Evolutionary conservation across 2,329 filamentous ascomycete species (phyloP).

Genomic region (Aspergillus fumigatus): DNA sequence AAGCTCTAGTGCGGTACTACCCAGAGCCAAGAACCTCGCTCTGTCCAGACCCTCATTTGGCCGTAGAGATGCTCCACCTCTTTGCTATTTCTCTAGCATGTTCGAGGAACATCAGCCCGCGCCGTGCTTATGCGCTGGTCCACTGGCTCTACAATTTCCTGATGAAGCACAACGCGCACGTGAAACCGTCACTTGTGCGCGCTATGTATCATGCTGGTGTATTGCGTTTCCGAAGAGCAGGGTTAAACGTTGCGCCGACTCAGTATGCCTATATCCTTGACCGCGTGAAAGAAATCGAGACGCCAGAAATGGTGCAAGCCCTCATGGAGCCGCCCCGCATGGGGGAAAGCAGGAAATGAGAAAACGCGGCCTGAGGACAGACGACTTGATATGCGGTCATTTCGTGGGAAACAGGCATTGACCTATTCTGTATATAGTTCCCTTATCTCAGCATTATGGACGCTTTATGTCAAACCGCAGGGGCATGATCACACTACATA

Average conservation of each 20-base stretch:
- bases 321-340: slow-evolving; percentile 19
- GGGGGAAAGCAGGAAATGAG: slow-evolving; percentile 1
- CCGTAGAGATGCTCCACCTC: slow-evolving; percentile 42
- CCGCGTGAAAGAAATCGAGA: slow-evolving; percentile 43
- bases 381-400: not conserved
- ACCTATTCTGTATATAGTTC: not conserved
- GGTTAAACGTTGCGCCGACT: slow-evolving; percentile 27
- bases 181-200: slow-evolving; percentile 42
- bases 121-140: slow-evolving; percentile 43
- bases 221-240: slow-evolving; percentile 38
- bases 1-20: slow-evolving; percentile 24
- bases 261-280: slow-evolving; percentile 42
- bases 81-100: slow-evolving; percentile 43
- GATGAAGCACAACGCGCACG: slow-evolving; percentile 36
- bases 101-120: slow-evolving; percentile 32
- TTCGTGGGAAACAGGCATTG: not conserved
- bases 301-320: slow-evolving; percentile 34
- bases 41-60: slow-evolving; percentile 31
- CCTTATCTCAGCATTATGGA: not conserved
- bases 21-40: slow-evolving; percentile 14
- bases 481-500: not conserved
- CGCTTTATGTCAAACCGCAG: not conserved
- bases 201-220: slow-evolving; percentile 50
- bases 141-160: slow-evolving; percentile 47
- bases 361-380: slow-evolving; percentile 1